Conservation (phyloP, 371 early-diverging fungal genomes). For the Syncephalastrum monosporum region DNA sequence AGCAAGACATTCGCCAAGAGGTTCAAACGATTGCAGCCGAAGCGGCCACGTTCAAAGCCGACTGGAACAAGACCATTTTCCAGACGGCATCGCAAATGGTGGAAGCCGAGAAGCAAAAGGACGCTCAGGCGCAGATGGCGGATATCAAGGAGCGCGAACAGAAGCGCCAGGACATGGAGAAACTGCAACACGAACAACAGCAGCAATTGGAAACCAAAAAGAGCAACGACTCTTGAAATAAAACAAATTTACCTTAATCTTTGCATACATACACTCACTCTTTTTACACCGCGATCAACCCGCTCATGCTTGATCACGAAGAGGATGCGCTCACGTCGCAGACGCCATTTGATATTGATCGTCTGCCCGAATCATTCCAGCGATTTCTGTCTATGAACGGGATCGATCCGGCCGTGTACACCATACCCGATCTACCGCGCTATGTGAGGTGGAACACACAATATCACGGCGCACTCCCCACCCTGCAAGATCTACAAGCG, state of each 20-base stretch:
- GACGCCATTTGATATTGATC: constrained; percentile 34
- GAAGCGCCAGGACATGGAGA: constrained; percentile 18
- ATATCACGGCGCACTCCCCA: constrained; percentile 28
- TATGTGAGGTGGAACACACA: constrained; percentile 68
- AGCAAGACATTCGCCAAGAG: constrained; percentile 83
- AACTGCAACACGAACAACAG: background rate
- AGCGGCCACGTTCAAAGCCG: constrained; percentile 77
- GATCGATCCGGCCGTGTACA: constrained; percentile 67
- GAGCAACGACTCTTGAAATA: too few species aligned
- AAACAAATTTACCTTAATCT: too few species aligned
- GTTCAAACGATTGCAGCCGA: constrained; percentile 79
- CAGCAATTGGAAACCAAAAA: too few species aligned
- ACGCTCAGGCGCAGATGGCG: constrained; percentile 46
- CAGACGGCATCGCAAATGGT: constrained; percentile 82
- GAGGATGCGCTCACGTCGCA: too few species aligned
- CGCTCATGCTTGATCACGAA: too few species aligned
- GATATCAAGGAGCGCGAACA: constrained; percentile 44
- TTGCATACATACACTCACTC: too few species aligned
- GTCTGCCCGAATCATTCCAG: constrained; percentile 56
- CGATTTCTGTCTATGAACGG: constrained; percentile 62
- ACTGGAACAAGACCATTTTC: constrained; percentile 87
- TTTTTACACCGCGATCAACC: too few species aligned
- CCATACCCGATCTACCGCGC: constrained; percentile 60
- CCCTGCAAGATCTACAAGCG: constrained; percentile 37
- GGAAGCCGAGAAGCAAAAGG: constrained; percentile 58